Evolutionary conservation across 176 grass and related monocot species (phyloP), one percentile per base, ranked within the genome.

Genomic region (Hsuehochloa calcarea): DNA sequence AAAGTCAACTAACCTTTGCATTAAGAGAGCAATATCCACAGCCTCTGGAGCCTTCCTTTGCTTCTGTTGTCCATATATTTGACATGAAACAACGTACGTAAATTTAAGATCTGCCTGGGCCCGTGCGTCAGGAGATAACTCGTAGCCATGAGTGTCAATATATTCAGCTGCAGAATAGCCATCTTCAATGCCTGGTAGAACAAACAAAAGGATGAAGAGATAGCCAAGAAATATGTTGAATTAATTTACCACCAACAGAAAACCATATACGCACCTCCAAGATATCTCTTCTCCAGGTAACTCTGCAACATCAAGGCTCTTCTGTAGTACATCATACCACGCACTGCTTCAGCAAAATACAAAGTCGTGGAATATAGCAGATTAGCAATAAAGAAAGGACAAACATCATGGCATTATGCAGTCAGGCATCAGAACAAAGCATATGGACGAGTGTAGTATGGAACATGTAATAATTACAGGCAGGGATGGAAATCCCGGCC

Each of bases 311-410:
- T 82, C 78, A 98, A 84, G 34, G 96, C 96, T 81, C 96, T 90
- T 92, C 96, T 89, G 61, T 98, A 98, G 84, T 98, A 98, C 96
- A 98, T 98, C 96, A 98, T 98, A 72, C 96, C 96, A 51, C 96
- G 91, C 19, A 98, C 96, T 98, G 83, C 55, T 66, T 78, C 50
- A 87, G 63, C 22, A 78, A 68, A 83, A 78, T 29, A 82, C 59
- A 12, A 50, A 68, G 68, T 90, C 73, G 80, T 85, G 35, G n/a
- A 86, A 87, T 31, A 55, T 51, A 81, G 62, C 46, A 47, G 84
- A 10, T n/a, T 63, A 89, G 56, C 2, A 59, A 59, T 23, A 90
- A 61, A 31, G 34, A 90, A 68, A 23, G 23, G 0, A 80, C 84
- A 78, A 67, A 47, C 29, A 23, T 59, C 56, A 59, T 59, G 56